Evolutionary conservation across 169 alveolate species (phyloP), one percentile per base, ranked within the genome.

Genomic region (Plasmodium coatneyi): DNA sequence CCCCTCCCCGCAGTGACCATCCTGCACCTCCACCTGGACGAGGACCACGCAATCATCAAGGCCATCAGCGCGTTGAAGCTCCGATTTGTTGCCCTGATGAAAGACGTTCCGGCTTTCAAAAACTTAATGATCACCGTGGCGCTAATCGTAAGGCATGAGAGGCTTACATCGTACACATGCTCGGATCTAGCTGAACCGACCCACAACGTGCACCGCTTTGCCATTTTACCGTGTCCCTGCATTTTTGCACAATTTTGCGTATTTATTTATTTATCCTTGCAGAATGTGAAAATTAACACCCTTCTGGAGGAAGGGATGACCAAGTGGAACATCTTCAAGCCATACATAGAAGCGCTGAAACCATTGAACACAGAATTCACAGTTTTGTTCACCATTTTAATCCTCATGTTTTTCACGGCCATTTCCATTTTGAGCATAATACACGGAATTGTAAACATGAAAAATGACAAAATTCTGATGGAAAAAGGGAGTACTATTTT

Each of bases 21-120:
- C n/a, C 54, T 87, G 32, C 93, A 87, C 74, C 49, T 79, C 30
- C 82, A 76, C 83, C 32, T 87, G 70, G 82, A 79, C n/a, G 89
- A 87, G 80, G 93, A 87, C 49, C 93, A 87, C 46, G 34, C 82
- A 56, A 80, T 87, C 28, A 87, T 87, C 66, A 87, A 87, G 71
- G 71, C 82, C 71, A 87, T 87, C 60, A 87, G 74, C 78, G n/a
- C 49, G 19, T 10, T 87, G 52, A 87, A 87, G 49, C 81, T 87
- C 43, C 70, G 71, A 52, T 79, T 78, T 87, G 90, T 87, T 43
- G 70, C 43, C 71, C 46, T 87, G 52, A 78, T 87, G 78, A 87
- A 87, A 32, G 82, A 71, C 19, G 22, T 87, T 16, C 90, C 93
- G 28, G 71, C 82, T 25, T 78, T 79, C 71, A 56, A 60, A 79